These are phyloP conservation scores for Microbotryum intermedium DNA, from an alignment of 1,284 basidiomycete genomes.

Conservation along the genomic window DNA sequence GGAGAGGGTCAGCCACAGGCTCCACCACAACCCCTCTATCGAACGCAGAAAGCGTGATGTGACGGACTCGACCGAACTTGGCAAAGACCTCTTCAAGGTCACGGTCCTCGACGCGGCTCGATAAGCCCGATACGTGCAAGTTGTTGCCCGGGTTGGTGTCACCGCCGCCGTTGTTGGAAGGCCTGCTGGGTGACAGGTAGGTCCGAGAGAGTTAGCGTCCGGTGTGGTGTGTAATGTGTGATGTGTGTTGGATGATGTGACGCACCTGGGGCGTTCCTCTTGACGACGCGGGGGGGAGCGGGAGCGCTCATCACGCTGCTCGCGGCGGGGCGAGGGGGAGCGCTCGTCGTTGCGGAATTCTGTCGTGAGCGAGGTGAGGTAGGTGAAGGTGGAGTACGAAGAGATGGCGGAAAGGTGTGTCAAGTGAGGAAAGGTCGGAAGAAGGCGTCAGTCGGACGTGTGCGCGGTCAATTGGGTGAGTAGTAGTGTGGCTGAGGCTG, in stretches of 20 bases:
- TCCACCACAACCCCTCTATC: too few species aligned
- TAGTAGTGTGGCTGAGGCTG: background rate
- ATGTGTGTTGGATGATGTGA: conserved; percentile 13
- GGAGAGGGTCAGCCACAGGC: background rate
- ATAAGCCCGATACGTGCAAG: conserved; percentile 84
- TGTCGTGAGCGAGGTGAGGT: conserved; percentile 2
- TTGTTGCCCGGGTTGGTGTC: conserved; percentile 82
- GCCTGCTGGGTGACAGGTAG: background rate
- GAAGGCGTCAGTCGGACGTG: background rate
- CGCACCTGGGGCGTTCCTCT: conserved; percentile 10
- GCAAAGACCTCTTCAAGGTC: conserved; percentile 80
- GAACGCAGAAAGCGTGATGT: background rate
- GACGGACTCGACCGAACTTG: conserved; percentile 76
- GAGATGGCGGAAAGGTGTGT: conserved; percentile 6
- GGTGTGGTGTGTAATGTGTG: background rate
- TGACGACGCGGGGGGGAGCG: conserved; percentile 22
- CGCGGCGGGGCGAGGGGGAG: conserved; percentile 19
- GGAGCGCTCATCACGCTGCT: conserved; percentile 6
- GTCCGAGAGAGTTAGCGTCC: background rate
- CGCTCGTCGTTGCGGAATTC: conserved; percentile 13
- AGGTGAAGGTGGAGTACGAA: conserved; percentile 27
- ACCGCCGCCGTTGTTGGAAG: background rate
- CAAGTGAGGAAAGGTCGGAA: background rate
- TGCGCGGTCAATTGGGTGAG: background rate
- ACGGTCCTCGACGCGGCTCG: conserved; percentile 67